Base-by-base conservation (phyloP, 352 stramenopile genomes). In the Pythium dissimile region DNA sequence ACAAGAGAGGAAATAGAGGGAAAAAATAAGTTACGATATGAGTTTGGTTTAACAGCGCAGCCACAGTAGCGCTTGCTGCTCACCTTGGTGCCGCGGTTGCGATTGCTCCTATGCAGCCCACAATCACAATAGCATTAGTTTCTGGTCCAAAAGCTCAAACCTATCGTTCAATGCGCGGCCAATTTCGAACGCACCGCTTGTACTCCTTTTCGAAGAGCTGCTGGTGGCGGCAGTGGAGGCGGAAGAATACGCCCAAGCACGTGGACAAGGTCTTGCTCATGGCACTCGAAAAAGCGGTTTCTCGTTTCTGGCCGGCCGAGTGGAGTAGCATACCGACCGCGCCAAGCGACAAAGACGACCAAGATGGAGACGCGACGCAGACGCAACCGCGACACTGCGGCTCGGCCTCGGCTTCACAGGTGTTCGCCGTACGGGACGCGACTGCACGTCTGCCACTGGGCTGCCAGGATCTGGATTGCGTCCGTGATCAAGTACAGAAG, bases 31-130 rank as follows among this genome's bases (percentile, higher is more conserved):
- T 9, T 35, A 32, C 8, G 18, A 30, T 20, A 34, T 9, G 38
- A 13, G 15, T 6, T 10, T 7, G 18, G 12, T 27, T 23, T n/a
- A n/a, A n/a, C n/a, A n/a, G n/a, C n/a, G n/a, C n/a, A n/a, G n/a
- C n/a, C n/a, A n/a, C n/a, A n/a, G n/a, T n/a, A n/a, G n/a, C n/a
- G n/a, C 34, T 41, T 41, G 34, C 8, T 35, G 13, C 23, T 61
- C 20, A 77, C 63, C 67, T 80, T 80, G 11, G 66, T 76, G 20
- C 71, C 71, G 41, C 69, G 68, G 46, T 74, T 80, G 27, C 71
- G 67, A 41, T 80, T 80, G 59, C 71, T 80, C 53, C 71, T 77
- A 49, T 4, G 41, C 2, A 44, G 2, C 3, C 31, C 47, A 41
- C 56, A n/a, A 11, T 47, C 23, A 31, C 23, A 58, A 18, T 4